phyloP scores from a whole-genome alignment of 2,329 filamentous ascomycete species.

The Ophiocordyceps polyrhachis-furcata region DNA sequence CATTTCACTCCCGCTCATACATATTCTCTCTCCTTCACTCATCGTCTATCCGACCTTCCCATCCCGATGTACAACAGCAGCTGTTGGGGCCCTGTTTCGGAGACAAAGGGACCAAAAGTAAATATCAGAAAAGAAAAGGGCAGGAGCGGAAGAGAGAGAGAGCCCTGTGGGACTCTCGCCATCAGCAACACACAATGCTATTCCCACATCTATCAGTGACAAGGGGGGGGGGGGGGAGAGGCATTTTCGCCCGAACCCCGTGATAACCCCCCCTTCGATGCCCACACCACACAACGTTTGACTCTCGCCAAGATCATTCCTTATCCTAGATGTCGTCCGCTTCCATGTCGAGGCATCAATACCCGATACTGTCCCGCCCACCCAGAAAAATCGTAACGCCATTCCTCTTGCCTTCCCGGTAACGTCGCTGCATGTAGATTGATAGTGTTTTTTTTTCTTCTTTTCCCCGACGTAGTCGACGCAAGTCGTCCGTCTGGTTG shows the following conservation, averaged over 20 bases:
- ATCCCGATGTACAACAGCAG: too few species aligned
- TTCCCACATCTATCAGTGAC: constrained; percentile 5
- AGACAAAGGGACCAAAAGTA: too few species aligned
- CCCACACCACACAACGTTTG: constrained; percentile 2
- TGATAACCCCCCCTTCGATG: constrained; percentile 3
- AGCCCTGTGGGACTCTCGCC: constrained; percentile 3
- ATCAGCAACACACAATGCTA: constrained; percentile 4
- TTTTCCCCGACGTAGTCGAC: neutral
- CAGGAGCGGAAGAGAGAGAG: too few species aligned
- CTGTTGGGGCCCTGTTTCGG: too few species aligned
- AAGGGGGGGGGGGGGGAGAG: too few species aligned
- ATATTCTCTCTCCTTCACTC: too few species aligned
- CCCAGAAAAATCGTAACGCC: constrained; percentile 4
- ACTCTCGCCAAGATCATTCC: constrained; percentile 2
- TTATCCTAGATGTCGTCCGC: constrained; percentile 4
- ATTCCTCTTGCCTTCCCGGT: constrained; percentile 1
- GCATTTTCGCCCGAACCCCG: constrained; percentile 1
- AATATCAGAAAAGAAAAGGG: neutral
- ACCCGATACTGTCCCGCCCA: constrained; percentile 1
- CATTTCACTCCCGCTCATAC: too few species aligned
- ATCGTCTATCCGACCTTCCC: too few species aligned
- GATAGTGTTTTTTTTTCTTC: neutral
- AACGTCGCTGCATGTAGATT: constrained; percentile 4
- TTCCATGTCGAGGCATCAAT: constrained; percentile 2
- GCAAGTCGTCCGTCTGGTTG: neutral